Percentiles rank a stretch among this genome's conserved stretches.
Conservation (phyloP, 345 rosid species). For the Draba incana region DNA sequence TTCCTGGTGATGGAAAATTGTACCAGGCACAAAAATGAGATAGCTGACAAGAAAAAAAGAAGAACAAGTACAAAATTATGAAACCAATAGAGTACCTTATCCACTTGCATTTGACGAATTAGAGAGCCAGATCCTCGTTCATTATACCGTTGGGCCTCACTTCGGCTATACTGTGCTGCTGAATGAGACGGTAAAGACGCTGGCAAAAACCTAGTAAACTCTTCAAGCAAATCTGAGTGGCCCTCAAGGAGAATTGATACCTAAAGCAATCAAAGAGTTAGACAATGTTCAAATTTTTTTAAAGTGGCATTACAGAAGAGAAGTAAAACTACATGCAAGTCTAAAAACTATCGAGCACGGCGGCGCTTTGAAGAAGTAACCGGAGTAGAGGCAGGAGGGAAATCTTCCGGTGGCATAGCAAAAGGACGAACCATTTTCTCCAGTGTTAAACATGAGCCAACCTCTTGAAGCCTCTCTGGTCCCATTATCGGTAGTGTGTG, state of each 20-base stretch:
- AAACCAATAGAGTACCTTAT: conserved; percentile 57
- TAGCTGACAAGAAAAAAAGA: conserved; percentile 1
- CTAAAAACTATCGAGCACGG: conserved; percentile 89
- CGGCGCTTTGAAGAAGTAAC: conserved; percentile 90
- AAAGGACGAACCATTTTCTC: conserved; percentile 91
- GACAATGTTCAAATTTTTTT: background rate
- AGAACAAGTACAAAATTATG: conserved; percentile 17
- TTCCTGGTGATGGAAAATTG: conserved; percentile 52
- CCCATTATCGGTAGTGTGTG: conserved; percentile 99
- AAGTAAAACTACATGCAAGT: too few species aligned
- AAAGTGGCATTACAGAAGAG: conserved; percentile 15
- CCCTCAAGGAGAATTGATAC: conserved; percentile 79
- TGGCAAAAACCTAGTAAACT: conserved; percentile 85
- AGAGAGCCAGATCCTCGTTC: conserved; percentile 56
- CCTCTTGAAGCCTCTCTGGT: conserved; percentile 97
- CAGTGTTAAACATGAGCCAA: conserved; percentile 83
- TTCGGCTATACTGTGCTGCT: conserved; percentile 53
- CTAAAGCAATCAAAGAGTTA: conserved; percentile 42
- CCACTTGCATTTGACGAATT: conserved; percentile 58
- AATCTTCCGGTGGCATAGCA: conserved; percentile 99
- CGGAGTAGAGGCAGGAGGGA: conserved; percentile 88
- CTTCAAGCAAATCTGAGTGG: conserved; percentile 88
- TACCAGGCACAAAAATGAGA: conserved; percentile 28
- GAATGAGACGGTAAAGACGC: conserved; percentile 61
- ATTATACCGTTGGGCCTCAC: conserved; percentile 54